A percentile compares a stretch with the other conserved stretches of the same genome.
These are phyloP conservation scores for Cinnamomum chago DNA, from an alignment of 164 flowering plant species.

Conservation along the genomic window DNA sequence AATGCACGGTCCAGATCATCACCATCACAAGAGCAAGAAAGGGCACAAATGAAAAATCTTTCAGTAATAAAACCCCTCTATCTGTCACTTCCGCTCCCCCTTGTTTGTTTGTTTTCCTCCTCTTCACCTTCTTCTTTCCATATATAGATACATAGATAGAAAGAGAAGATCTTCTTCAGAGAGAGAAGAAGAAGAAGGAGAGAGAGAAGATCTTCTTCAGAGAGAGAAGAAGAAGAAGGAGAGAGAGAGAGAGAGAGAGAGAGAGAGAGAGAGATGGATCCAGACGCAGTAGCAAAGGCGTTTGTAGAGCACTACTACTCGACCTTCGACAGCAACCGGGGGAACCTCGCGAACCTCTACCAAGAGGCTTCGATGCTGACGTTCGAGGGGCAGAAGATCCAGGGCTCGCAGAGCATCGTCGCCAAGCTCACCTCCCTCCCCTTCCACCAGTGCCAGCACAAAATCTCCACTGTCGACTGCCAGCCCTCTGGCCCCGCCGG, in stretches of 20 bases:
- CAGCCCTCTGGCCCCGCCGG: conserved; percentile 83
- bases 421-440: conserved; percentile 64
- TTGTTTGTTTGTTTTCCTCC: no score
- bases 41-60: neutral
- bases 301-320: conserved; percentile 93
- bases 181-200: no score
- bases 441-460: conserved; percentile 79
- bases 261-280: conserved; percentile 50
- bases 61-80: neutral
- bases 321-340: conserved; percentile 72
- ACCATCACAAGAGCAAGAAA: no score
- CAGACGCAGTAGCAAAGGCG: conserved; percentile 66
- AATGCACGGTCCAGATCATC: neutral
- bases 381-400: conserved; percentile 87
- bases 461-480: conserved; percentile 77
- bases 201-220: no score
- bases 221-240: neutral
- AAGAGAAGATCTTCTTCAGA: no score
- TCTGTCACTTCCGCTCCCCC: neutral
- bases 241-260: neutral
- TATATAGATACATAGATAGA: neutral
- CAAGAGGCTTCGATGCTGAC: conserved; percentile 77
- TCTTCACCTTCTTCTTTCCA: neutral
- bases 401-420: conserved; percentile 60
- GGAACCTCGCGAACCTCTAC: conserved; percentile 51